Evolutionary conservation across 1,284 basidiomycete genomes (phyloP), one percentile per base, ranked within the genome.

Genomic region (Apiotrichum laibachii): DNA sequence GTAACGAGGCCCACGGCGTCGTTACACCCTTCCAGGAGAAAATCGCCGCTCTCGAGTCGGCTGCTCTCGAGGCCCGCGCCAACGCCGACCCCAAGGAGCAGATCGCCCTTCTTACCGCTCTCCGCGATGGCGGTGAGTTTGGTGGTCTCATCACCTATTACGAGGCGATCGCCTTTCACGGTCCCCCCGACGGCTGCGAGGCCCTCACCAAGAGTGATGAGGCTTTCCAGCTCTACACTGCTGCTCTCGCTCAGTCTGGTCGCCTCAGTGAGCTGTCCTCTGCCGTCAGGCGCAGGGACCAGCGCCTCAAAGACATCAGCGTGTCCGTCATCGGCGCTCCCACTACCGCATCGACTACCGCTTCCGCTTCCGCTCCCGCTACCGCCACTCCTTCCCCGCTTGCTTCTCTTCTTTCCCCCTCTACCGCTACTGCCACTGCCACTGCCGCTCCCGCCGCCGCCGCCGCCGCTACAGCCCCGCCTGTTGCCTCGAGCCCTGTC

Each of bases 11-110:
- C 19, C 43, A 44, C 43, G 43, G 43, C 43, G n/a, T 12, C 3
- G 58, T 72, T 3, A 74, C 75, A 0, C 57, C 66, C 7, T 75
- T 75, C 51, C 75, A 77, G 62, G 50, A 61, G 15, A 64, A 60
- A 12, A 75, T 77, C 31, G 75, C 75, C 7, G 67, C 58, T 1
- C 66, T 77, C 31, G 75, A 77, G 63, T 68, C 71, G 4, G 62
- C 57, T 19, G 68, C 73, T 13, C 64, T 70, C 43, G 57, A 60
- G 16, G 33, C 62, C 3, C 67, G 67, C 6, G 54, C 61, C 9
- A 48, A 39, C 15, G 33, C 56, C n/a, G 61, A 70, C 35, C 45
- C 65, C 11, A 51, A 60, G 15, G 57, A 60, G 4, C 75, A 77
- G 54, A 33, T 77, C 15, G 69, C 58, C 1, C 65, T 77, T 2